These are phyloP conservation scores for Teratosphaeriaceae sp. DNA, from an alignment of 2,329 filamentous ascomycete species.

Conservation along the genomic window DNA sequence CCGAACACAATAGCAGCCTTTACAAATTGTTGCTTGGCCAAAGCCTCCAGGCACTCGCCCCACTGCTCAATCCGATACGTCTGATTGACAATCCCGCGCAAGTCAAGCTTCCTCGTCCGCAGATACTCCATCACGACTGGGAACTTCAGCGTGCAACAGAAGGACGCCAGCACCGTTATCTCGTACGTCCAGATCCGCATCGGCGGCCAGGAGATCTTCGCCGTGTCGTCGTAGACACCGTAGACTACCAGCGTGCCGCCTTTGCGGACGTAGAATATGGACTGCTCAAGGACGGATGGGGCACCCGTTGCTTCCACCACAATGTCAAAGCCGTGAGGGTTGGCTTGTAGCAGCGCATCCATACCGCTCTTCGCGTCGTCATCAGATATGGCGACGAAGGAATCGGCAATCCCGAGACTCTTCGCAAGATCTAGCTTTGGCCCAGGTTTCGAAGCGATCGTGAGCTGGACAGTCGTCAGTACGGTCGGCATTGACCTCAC, in stretches of 20 bases:
- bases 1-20: slow-evolving; percentile 10
- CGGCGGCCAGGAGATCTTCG: slow-evolving; percentile 61
- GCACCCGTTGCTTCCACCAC: slow-evolving; percentile 66
- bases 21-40: slow-evolving; percentile 6
- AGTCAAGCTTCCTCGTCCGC: slow-evolving; percentile 6
- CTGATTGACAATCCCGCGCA: slow-evolving; percentile 7
- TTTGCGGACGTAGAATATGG: slow-evolving; percentile 64
- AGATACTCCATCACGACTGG: slow-evolving; percentile 24
- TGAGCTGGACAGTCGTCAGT: slow-evolving; percentile 7
- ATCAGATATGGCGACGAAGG: slow-evolving; percentile 42
- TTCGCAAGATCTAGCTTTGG: slow-evolving; percentile 64
- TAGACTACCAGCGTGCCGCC: slow-evolving; percentile 68
- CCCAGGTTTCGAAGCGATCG: slow-evolving; percentile 34
- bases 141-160: slow-evolving; percentile 56
- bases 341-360: slow-evolving; percentile 53
- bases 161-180: slow-evolving; percentile 66
- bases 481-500: neutral
- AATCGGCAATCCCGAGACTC: slow-evolving; percentile 41
- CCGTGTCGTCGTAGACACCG: slow-evolving; percentile 59
- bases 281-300: slow-evolving; percentile 60
- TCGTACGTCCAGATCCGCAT: slow-evolving; percentile 62
- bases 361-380: slow-evolving; percentile 53
- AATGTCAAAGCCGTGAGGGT: slow-evolving; percentile 68
- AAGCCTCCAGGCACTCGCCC: slow-evolving; percentile 7
- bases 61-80: slow-evolving; percentile 9